Base-by-base conservation (phyloP, 2,329 filamentous ascomycete genomes). In the Venturiaceae sp. region DNA sequence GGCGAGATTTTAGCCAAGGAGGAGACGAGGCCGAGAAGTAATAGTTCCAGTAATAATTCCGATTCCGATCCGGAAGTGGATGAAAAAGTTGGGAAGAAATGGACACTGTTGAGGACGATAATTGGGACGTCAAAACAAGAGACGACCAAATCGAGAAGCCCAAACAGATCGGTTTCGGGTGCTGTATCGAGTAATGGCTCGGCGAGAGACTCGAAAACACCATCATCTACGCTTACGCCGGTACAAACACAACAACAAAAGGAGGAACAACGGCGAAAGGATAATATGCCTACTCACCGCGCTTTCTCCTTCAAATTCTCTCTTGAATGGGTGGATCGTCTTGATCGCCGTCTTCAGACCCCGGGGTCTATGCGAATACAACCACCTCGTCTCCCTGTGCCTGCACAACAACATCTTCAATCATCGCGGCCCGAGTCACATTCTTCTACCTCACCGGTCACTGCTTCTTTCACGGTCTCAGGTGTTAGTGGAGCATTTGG, bases 291-390 rank as follows among this genome's bases (percentile, higher is more conserved):
- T 79, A 83, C 63, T 73, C 81, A 67, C 73, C 79, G 68, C 75
- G 79, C 74, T 62, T 90, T 83, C 66, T 79, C 83, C 60, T 92
- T 92, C 76, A 88, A 85, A 62, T 92, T 92, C 66, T 83, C 85
- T 9, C 78, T 91, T 2, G 85, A 87, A 60, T 86, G 82, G 78
- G 78, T 84, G 41, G 80, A 83, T 59, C 58, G 33, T 3, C 21
- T 57, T 39, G 41, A 57, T 44, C 33, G 79, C 58, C 72, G 65
- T 70, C 79, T 80, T 62, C 77, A 81, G 56, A 74, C 76, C 0
- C 81, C 80, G 3, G 81, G 86, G 41, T 81, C 84, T 3, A 79
- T 86, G 69, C 77, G 77, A n/a, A 75, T 92, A 21, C 78, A 78
- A 23, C 80, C 83, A 5, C 88, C 89, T 1, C 79, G 85, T 13